phyloP scores from a whole-genome alignment of 192 early-diverging fungal species.

The Linnemannia zychae region DNA sequence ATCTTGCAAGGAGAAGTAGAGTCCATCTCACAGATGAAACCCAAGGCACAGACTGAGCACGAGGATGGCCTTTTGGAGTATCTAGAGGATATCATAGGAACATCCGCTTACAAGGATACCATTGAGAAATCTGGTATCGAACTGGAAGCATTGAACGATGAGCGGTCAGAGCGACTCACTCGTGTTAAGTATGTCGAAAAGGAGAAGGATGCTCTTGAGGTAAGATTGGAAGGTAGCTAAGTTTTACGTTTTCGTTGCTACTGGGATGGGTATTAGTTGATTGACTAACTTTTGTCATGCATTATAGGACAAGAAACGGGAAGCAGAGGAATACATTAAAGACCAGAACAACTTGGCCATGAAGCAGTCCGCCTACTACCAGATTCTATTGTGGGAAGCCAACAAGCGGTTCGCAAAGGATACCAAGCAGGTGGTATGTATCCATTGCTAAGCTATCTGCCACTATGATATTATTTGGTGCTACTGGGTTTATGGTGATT shows the following conservation, averaged over 20 bases:
- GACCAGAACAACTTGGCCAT: constrained; percentile 83
- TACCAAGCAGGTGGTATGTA: constrained; percentile 58
- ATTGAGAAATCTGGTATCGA: constrained; percentile 80
- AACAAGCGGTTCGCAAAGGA: constrained; percentile 64
- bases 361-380: constrained; percentile 83
- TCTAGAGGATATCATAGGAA: constrained; percentile 99
- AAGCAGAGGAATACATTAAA: constrained; percentile 84
- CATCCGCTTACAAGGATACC: constrained; percentile 84
- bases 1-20: constrained; percentile 99
- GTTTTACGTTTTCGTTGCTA: not conserved
- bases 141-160: constrained; percentile 84
- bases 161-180: constrained; percentile 83
- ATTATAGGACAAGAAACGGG: constrained; percentile 74
- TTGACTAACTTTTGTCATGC: not conserved
- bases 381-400: constrained; percentile 77
- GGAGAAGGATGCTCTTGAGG: constrained; percentile 86
- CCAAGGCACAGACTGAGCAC: constrained; percentile 90
- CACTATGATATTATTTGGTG: not conserved
- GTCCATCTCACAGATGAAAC: constrained; percentile 97
- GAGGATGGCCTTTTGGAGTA: constrained; percentile 98
- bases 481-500: not conserved
- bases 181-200: constrained; percentile 92
- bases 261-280: not conserved
- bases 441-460: not conserved
- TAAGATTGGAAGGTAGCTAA: constrained; percentile 17